Evolutionary conservation across 805 yeast species (phyloP), one percentile per base, ranked within the genome.

Genomic region (Wickerhamomyces chaumierensis): DNA sequence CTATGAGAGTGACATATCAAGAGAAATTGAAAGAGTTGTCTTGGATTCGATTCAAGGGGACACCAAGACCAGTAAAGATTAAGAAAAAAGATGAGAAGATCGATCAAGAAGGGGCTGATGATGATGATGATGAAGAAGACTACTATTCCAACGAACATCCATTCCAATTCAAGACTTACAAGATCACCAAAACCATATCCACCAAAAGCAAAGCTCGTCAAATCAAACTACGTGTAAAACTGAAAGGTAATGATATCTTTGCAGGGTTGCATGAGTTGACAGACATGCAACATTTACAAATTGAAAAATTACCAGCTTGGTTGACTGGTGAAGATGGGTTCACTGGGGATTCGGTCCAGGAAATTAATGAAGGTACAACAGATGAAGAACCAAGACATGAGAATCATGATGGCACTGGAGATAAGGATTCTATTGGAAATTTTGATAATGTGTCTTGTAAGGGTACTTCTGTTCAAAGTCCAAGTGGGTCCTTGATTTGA

Each of bases 221-320:
- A 31, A 31, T 31, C 13, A 48, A 49, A 14, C 39, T 62, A 3
- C 48, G 44, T 41, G 55, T 84, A 4, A 59, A 67, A 3, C 15
- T 31, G 8, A 31, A 31, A 31, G 95, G 95, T 1, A 65, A 62
- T 16, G 94, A 84, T 52, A 69, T 85, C 0, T 84, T 78, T 65
- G 94, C 75, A 2, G 95, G 95, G 0, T 50, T 84, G 31, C 86
- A 81, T 55, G 79, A 81, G 49, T 61, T 84, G 15, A 71, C 86
- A 20, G 63, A 62, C 38, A 40, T 60, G 44, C 69, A 63, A 1
- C 48, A 67, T 0, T 57, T 78, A 2, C 69, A 81, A 46, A 69
- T 81, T 0, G 60, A 66, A n/a, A 61, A 47, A 0, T 58, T 81
- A 14, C 94, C 95, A 1, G 70, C 75, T 23, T 84, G 87, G 88